Evolutionary conservation across 2,329 filamentous ascomycete genomes (phyloP).

Genomic region (Fusarium metavorans): DNA sequence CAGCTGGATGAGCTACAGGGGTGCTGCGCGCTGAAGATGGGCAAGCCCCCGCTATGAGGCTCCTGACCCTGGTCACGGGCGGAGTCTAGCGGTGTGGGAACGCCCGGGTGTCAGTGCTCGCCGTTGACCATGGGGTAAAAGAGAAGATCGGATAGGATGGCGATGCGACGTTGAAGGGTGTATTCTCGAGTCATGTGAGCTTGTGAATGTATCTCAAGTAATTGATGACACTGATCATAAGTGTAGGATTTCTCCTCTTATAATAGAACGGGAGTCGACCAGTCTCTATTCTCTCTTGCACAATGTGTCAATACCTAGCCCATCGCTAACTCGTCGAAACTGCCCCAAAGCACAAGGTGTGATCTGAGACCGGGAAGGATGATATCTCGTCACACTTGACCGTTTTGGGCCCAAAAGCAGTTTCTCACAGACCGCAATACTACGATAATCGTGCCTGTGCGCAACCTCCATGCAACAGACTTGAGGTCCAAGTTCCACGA

Average conservation of each 20-base stretch:
- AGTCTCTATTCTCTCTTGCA: background rate
- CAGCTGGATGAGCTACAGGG: conserved; percentile 31
- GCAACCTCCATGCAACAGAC: background rate
- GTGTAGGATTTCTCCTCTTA: background rate
- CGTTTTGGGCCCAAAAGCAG: background rate
- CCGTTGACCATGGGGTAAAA: background rate
- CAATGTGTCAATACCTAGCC: background rate
- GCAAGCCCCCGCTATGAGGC: background rate
- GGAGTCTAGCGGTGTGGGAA: conserved; percentile 2
- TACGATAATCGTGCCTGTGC: background rate
- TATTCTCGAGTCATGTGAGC: background rate
- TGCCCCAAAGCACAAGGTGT: background rate
- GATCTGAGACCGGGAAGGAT: background rate
- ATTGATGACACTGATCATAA: background rate
- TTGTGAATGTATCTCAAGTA: background rate
- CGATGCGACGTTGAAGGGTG: background rate
- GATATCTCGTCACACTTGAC: background rate
- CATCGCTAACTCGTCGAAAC: background rate
- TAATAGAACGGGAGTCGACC: background rate
- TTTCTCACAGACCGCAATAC: background rate
- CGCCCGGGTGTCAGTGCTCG: background rate
- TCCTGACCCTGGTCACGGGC: conserved; percentile 20
- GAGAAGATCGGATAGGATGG: background rate
- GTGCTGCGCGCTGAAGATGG: background rate
- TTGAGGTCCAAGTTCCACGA: background rate